A percentile compares a stretch with the other conserved stretches of the same genome.
Conservation (phyloP, 768 basidiomycete species). For the Agrocybe pediades region DNA sequence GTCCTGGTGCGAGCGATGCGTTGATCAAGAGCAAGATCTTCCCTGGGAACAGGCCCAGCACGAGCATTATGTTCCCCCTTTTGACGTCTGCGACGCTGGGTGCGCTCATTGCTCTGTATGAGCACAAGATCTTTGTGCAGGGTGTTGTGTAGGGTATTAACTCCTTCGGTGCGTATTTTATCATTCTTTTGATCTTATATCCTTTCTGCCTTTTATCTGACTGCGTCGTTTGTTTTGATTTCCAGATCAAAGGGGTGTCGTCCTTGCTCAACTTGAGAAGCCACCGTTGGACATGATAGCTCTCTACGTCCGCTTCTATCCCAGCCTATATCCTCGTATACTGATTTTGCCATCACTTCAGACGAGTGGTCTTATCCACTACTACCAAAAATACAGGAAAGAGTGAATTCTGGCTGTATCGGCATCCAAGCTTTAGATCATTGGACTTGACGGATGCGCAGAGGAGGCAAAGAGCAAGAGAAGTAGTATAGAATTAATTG, state of each 20-base stretch:
- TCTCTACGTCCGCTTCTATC: conserved; percentile 48
- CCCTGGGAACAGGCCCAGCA: conserved; percentile 95
- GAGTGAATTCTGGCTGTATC: conserved; percentile 40
- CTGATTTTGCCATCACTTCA: conserved; percentile 27
- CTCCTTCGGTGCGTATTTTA: conserved; percentile 88
- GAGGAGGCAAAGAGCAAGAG: no score
- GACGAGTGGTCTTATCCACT: conserved; percentile 97
- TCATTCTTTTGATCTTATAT: neutral
- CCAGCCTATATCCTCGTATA: conserved; percentile 29
- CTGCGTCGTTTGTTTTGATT: neutral
- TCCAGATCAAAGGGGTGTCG: conserved; percentile 99
- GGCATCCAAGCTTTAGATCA: neutral
- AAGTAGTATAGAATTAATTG: no score
- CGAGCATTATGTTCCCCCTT: conserved; percentile 93
- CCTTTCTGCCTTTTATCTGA: neutral
- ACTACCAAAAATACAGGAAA: conserved; percentile 89
- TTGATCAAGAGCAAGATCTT: conserved; percentile 97
- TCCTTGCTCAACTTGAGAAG: conserved; percentile 83
- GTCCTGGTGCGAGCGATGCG: conserved; percentile 72
- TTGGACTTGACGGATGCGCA: no score
- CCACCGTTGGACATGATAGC: conserved; percentile 82
- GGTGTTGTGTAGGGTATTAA: conserved; percentile 99
- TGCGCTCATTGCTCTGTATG: conserved; percentile 87
- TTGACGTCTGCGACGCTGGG: conserved; percentile 90
- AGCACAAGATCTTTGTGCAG: conserved; percentile 99